Evolutionary conservation across 345 rosid species (phyloP).

Genomic region (Dimocarpus longan): DNA sequence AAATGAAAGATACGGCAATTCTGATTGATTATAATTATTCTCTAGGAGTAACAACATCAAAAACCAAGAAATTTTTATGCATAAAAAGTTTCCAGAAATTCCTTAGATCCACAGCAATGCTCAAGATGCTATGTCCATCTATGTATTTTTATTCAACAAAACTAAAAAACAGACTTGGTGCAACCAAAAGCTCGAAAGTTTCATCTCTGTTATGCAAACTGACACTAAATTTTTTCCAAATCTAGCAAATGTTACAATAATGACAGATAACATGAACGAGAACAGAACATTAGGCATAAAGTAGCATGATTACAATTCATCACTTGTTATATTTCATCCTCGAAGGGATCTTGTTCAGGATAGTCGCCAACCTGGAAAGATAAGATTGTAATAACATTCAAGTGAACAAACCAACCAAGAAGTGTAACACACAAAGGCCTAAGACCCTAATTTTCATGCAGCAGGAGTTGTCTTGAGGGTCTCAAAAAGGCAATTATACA

Average conservation of each 20-base stretch:
- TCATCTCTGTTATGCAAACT: background rate
- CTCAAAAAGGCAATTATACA: background rate
- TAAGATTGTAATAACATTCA: background rate
- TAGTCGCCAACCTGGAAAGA: conserved; percentile 77
- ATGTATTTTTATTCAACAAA: background rate
- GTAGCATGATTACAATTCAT: background rate
- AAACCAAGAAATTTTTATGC: too few species aligned
- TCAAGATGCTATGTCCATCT: background rate
- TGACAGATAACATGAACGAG: background rate
- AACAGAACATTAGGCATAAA: background rate
- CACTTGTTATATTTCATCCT: conserved; percentile 64
- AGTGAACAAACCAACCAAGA: conserved; percentile 4
- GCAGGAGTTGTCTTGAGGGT: background rate
- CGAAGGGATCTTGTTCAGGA: conserved; percentile 84
- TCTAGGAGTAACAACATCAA: too few species aligned
- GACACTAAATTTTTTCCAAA: background rate
- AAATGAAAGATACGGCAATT: too few species aligned
- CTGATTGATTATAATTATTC: too few species aligned
- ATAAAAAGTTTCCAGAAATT: too few species aligned
- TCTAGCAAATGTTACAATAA: background rate
- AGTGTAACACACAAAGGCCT: background rate
- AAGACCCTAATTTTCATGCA: background rate
- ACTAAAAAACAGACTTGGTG: too few species aligned
- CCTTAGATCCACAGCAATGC: background rate
- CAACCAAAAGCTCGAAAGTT: background rate